Evolutionary conservation across 1,284 basidiomycete genomes (phyloP).

Genomic region (Trametes pubescens): DNA sequence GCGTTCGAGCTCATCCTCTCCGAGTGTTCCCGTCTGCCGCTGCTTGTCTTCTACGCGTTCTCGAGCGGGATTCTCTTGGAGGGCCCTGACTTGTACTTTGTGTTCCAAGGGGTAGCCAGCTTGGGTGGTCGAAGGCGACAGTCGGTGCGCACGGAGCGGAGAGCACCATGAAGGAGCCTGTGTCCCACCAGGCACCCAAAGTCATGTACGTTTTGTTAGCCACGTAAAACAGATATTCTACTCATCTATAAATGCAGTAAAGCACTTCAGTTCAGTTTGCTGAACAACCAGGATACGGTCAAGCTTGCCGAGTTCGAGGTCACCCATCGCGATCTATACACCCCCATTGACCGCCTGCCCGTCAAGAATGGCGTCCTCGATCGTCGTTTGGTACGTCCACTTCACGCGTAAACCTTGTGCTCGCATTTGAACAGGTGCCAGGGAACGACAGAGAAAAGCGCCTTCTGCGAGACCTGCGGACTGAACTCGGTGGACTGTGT

Average conservation of each 20-base stretch:
- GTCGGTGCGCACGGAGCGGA: constrained; percentile 15
- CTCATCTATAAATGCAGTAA: constrained; percentile 61
- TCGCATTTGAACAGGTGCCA: constrained; percentile 43
- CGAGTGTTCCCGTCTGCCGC: background rate
- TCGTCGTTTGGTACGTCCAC: constrained; percentile 73
- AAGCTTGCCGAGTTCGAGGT: constrained; percentile 95
- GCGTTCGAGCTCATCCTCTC: background rate
- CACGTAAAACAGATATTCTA: background rate
- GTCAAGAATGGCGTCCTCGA: constrained; percentile 94
- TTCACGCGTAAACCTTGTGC: constrained; percentile 29
- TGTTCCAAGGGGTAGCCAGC: background rate
- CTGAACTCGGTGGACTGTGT: constrained; percentile 94
- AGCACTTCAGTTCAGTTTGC: constrained; percentile 92
- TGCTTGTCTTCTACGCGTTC: background rate
- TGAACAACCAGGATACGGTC: constrained; percentile 93
- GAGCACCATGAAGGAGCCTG: constrained; percentile 81
- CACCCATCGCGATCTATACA: constrained; percentile 91
- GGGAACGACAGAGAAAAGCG: constrained; percentile 96
- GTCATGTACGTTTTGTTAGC: constrained; percentile 75
- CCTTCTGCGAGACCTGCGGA: constrained; percentile 95
- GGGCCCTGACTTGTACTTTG: background rate
- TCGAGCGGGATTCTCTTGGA: background rate
- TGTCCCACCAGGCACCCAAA: constrained; percentile 89
- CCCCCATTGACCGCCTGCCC: constrained; percentile 78
- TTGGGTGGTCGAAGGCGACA: background rate